Evolutionary conservation across 345 rosid genomes (phyloP), one percentile per base, ranked within the genome.

Genomic region (Populus simonii): DNA sequence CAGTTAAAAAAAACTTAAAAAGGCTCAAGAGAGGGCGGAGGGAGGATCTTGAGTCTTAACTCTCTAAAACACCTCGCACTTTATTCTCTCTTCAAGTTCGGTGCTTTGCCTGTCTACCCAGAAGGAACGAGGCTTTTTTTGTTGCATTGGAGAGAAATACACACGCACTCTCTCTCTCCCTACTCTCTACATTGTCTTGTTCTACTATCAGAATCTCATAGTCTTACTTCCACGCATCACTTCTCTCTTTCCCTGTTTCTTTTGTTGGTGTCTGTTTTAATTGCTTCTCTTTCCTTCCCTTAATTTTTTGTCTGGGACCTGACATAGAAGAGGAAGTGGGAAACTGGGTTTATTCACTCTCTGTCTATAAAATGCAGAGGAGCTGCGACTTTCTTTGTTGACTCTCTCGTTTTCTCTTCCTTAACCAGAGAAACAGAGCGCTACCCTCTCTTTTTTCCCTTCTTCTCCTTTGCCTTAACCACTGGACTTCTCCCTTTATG

Each of bases 51-150:
- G 67, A 72, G 47, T 79, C 72, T 88, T 77, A 38, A 29, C 72
- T 66, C 74, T 67, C 81, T 12, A n/a, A n/a, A 35, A 25, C 59
- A 23, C 41, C 65, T 70, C 39, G 53, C 81, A 80, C 87, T 82
- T 82, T 85, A 85, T 85, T 85, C 83, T 77, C 85, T 82, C 88
- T 82, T 88, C 84, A 89, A 88, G 80, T 83, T 85, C 78, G 81
- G 86, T 88, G 71, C 86, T 84, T 82, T 84, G 80, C 77, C 83
- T 84, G 83, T 85, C 85, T 86, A n/a, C 83, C 83, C 84, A 72
- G 55, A 41, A 71, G 67, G 77, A 87, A 78, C 87, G 83, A 78
- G 85, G 85, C 77, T 83, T 81, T 76, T 72, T 71, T 61, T 20
- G 38, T 66, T 27, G 65, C 57, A 72, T 39, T 53, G 47, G 73